These are phyloP conservation scores for Moniliella sp. DNA, from an alignment of 1,284 basidiomycete species.

Conservation along the genomic window DNA sequence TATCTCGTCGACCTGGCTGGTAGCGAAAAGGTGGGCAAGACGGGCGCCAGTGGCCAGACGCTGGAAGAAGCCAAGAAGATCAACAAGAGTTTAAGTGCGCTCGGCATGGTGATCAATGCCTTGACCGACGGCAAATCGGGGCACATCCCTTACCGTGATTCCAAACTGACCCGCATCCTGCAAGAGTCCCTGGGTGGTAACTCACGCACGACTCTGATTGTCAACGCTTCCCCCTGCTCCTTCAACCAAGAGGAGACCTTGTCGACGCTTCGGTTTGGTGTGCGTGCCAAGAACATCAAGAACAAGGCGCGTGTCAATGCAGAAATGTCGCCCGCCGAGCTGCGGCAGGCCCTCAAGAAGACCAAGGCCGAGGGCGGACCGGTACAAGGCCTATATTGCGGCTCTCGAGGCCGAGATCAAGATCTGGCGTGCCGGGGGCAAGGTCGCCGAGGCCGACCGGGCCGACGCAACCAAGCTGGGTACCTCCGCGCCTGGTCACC, in stretches of 20 bases:
- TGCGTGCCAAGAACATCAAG: constrained; percentile 93
- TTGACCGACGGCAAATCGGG: constrained; percentile 71
- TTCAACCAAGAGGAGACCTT: constrained; percentile 94
- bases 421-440: constrained; percentile 69
- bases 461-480: constrained; percentile 48
- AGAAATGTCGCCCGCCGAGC: constrained; percentile 82
- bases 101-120: constrained; percentile 99
- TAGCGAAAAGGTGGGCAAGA: constrained; percentile 98
- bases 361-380: constrained; percentile 63
- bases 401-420: constrained; percentile 74
- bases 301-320: constrained; percentile 96
- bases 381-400: constrained; percentile 66
- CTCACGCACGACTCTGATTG: constrained; percentile 90
- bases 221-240: constrained; percentile 90
- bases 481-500: constrained; percentile 32
- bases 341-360: constrained; percentile 75
- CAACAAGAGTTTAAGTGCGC: constrained; percentile 87
- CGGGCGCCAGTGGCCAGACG: constrained; percentile 92
- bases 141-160: constrained; percentile 95
- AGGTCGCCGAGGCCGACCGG: constrained; percentile 69
- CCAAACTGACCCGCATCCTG: constrained; percentile 91
- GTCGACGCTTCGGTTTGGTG: constrained; percentile 85
- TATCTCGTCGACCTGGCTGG: constrained; percentile 96
- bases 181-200: constrained; percentile 99
- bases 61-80: constrained; percentile 99